phyloP scores from a whole-genome alignment of 202 grass and related monocot species.

The Tripidium arundinaceum region DNA sequence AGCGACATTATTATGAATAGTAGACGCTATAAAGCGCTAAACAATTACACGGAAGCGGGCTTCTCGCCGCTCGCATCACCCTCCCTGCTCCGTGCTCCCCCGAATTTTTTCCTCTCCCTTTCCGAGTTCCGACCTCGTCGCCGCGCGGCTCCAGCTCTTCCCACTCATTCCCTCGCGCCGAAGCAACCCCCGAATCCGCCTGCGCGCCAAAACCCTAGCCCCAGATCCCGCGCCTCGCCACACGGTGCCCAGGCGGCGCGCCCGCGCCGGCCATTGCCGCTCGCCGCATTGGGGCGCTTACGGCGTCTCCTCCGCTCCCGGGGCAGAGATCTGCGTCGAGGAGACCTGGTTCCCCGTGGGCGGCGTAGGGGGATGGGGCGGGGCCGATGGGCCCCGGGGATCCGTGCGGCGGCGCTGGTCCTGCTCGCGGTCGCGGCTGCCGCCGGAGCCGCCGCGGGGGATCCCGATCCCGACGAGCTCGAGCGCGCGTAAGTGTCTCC shows the following conservation, averaged over 20 bases:
- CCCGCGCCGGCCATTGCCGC: slow-evolving; percentile 21
- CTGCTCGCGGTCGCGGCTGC: slow-evolving; percentile 25
- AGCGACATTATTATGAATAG: neutral
- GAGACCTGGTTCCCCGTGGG: neutral
- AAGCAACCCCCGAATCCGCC: slow-evolving; percentile 37
- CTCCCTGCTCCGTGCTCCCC: neutral
- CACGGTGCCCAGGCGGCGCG: neutral
- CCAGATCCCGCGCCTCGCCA: slow-evolving; percentile 28
- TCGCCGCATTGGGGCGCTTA: slow-evolving; percentile 14
- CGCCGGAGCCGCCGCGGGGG: slow-evolving; percentile 14
- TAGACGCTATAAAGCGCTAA: neutral
- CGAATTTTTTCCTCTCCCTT: slow-evolving; percentile 17
- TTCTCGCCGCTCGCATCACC: neutral
- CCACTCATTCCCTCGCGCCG: slow-evolving; percentile 24
- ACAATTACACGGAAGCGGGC: slow-evolving; percentile 28
- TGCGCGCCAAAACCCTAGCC: slow-evolving; percentile 22
- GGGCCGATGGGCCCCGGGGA: slow-evolving; percentile 39
- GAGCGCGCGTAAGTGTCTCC: slow-evolving; percentile 68
- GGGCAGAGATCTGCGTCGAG: too few relatives aligned
- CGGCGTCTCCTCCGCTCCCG: neutral
- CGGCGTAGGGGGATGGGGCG: slow-evolving; percentile 8
- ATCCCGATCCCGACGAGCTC: slow-evolving; percentile 60
- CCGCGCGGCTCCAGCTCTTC: slow-evolving; percentile 17
- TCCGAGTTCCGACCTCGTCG: slow-evolving; percentile 17
- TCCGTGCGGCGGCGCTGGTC: slow-evolving; percentile 34